Evolutionary conservation across 306 rosid species (phyloP).

Genomic region (Abrus precatorius): DNA sequence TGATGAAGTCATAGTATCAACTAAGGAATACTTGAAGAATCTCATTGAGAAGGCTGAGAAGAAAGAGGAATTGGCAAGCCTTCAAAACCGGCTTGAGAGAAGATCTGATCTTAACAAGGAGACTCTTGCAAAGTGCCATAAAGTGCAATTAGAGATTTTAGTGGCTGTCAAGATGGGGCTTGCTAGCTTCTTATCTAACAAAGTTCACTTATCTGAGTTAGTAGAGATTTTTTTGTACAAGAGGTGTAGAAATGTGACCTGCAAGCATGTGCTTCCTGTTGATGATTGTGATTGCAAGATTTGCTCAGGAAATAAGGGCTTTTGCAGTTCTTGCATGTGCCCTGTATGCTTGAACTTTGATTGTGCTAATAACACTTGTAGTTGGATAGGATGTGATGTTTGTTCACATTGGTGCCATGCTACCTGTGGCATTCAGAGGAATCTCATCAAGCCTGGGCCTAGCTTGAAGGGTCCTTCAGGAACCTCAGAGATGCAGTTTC

Average conservation of each 20-base stretch:
- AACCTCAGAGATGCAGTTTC: conserved; percentile 91
- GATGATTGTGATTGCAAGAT: conserved; percentile 98
- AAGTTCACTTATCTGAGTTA: conserved; percentile 69
- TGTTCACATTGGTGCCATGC: conserved; percentile 99
- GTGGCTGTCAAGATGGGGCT: conserved; percentile 86
- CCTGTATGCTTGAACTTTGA: conserved; percentile 96
- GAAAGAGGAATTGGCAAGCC: conserved; percentile 77
- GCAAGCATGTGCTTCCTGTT: conserved; percentile 82
- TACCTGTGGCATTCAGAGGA: conserved; percentile 85
- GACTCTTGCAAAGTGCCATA: conserved; percentile 80
- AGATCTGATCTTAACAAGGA: conserved; percentile 89
- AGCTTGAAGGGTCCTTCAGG: conserved; percentile 94
- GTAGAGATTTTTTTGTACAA: conserved; percentile 80
- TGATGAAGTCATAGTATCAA: conserved; percentile 64
- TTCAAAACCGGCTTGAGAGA: conserved; percentile 73
- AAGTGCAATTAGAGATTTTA: conserved; percentile 73
- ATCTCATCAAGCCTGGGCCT: conserved; percentile 89
- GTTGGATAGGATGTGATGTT: conserved; percentile 98
- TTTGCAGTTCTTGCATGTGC: conserved; percentile 97
- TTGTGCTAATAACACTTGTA: conserved; percentile 91
- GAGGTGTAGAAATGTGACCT: conserved; percentile 83
- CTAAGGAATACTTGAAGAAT: conserved; percentile 72
- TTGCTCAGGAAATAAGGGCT: conserved; percentile 85
- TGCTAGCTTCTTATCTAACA: conserved; percentile 69
- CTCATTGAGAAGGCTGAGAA: conserved; percentile 76